Conservation (phyloP, 768 basidiomycete species). For the Pisolithus tinctorius region DNA sequence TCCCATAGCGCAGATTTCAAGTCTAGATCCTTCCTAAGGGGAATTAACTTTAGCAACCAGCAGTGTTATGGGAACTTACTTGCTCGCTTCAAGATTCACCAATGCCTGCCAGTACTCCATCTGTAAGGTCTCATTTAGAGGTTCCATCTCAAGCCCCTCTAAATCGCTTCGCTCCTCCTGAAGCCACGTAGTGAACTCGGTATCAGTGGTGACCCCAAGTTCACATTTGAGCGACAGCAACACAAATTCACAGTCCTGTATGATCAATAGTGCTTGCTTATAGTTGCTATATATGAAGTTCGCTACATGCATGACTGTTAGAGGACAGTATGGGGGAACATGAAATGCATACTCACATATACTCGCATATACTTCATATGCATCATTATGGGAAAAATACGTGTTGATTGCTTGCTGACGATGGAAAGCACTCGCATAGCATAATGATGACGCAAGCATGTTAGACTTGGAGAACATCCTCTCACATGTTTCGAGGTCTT, state of each 20-base stretch:
- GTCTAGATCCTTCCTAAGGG: no score
- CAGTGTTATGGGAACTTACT: neutral
- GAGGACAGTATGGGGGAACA: neutral
- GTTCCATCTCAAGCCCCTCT: neutral
- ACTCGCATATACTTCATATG: neutral
- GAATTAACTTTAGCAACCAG: no score
- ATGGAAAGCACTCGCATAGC: conserved; percentile 14
- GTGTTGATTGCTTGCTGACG: conserved; percentile 9
- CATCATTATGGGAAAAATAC: neutral
- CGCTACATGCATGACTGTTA: neutral
- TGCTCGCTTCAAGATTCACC: neutral
- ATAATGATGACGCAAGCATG: conserved; percentile 4
- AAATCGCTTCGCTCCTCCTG: conserved; percentile 5
- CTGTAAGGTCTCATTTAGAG: conserved; percentile 1
- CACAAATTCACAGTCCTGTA: neutral
- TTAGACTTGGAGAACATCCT: conserved; percentile 12
- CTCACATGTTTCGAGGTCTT: conserved; percentile 16
- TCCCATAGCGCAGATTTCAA: no score
- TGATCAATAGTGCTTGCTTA: conserved; percentile 17
- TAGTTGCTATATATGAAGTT: conserved; percentile 20
- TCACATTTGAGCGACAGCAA: conserved; percentile 1
- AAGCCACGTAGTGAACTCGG: conserved; percentile 3
- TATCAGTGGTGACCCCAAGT: neutral
- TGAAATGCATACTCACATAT: neutral
- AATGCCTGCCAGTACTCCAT: conserved; percentile 14